Percentiles rank a stretch among this genome's conserved stretches.
Evolutionary conservation across 495 filamentous ascomycete genomes (phyloP).

Genomic region (Penicillium simplicissimum): DNA sequence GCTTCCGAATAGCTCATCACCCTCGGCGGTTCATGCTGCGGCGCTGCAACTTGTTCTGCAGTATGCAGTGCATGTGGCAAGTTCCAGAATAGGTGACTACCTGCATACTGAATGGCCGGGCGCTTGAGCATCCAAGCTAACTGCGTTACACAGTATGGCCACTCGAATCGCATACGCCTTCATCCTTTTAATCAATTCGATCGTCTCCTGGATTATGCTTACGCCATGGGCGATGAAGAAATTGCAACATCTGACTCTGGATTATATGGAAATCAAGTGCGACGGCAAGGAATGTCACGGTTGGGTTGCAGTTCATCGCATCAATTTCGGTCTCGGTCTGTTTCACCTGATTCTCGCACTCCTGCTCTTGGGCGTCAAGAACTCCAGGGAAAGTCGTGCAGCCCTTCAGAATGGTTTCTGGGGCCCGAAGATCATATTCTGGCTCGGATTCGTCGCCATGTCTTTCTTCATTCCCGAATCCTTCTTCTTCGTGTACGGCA

Average conservation of each 20-base stretch:
- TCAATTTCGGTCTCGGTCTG: constrained; percentile 94
- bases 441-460: constrained; percentile 81
- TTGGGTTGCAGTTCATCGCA: constrained; percentile 93
- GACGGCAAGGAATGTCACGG: constrained; percentile 89
- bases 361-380: constrained; percentile 81
- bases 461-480: constrained; percentile 93
- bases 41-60: constrained; percentile 90
- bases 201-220: constrained; percentile 98
- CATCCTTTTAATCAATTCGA: constrained; percentile 93
- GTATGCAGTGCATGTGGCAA: constrained; percentile 94
- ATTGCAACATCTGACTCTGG: constrained; percentile 82
- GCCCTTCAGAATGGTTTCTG: constrained; percentile 93
- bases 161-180: constrained; percentile 97
- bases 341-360: constrained; percentile 87
- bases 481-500: constrained; percentile 96
- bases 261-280: constrained; percentile 93
- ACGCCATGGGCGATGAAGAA: constrained; percentile 98
- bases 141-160: constrained; percentile 66
- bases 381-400: constrained; percentile 83
- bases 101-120: constrained; percentile 3
- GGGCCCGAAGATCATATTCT: constrained; percentile 83
- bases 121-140: constrained; percentile 15
- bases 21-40: constrained; percentile 83
- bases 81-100: constrained; percentile 82
- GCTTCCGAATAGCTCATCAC: constrained; percentile 61